Evolutionary conservation across 306 rosid species (phyloP), one percentile per base, ranked within the genome.

Genomic region (Rubus parviflorus): DNA sequence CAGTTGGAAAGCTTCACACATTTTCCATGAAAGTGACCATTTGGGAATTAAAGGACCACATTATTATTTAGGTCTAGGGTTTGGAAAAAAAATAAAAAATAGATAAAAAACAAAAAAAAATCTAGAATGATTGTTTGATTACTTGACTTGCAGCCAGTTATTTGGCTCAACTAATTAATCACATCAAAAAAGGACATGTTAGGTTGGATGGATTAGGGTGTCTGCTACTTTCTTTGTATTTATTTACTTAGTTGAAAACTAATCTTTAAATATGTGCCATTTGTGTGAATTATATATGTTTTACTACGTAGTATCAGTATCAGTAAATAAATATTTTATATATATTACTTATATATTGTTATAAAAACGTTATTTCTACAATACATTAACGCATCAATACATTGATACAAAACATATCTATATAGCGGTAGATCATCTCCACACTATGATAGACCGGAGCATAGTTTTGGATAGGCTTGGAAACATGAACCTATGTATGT

Each of bases 1-100:
- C 72, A 20, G 79, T 77, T 78, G 84, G 76, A 85, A 84, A 82
- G 80, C 82, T 67, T 87, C 90, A 81, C 88, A 77, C 56, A 85
- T 85, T 88, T 90, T 82, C 85, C 81, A 61, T 81, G 89, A 90
- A 81, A 86, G 77, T 51, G 86, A 88, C 90, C 8, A 63, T 37
- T 30, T 53, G 75, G n/a, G 19, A 14, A 81, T 74, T 5, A 46
- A 9, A 41, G 73, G 96, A 81, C 92, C 91, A 83, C 86, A 63
- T n/a, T 64, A 3, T 8, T 22, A 45, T 6, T 77, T 63, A 72
- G 41, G 74, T 72, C 67, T 42, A 74, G 40, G 73, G 40, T 70
- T 77, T 68, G 48, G 56, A 48, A 79, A 61, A 62, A 48, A 40
- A 40, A 13, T 15, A 30, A 7, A 63, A 75, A 6, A 48, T 41